Percentiles rank a stretch among this genome's conserved stretches.
These are phyloP conservation scores for Calycina marina DNA, from an alignment of 2,329 filamentous ascomycete species.

Conservation along the genomic window DNA sequence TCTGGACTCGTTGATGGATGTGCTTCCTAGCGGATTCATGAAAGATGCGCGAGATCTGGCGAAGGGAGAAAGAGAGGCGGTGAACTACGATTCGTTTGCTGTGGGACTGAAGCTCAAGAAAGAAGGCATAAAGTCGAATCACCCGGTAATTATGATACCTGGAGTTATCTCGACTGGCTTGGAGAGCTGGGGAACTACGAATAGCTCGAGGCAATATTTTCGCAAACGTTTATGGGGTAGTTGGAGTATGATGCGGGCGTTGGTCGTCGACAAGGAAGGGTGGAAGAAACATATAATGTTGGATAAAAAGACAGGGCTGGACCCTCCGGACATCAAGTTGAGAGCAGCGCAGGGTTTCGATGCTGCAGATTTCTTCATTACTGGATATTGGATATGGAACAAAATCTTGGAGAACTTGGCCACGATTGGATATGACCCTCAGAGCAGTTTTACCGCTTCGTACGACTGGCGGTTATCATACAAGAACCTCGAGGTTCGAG, in stretches of 20 bases:
- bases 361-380: constrained; percentile 88
- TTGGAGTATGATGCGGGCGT: constrained; percentile 96
- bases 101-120: constrained; percentile 71
- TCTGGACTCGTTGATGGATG: constrained; percentile 76
- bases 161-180: constrained; percentile 95
- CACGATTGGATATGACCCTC: constrained; percentile 88
- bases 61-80: constrained; percentile 76
- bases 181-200: constrained; percentile 89
- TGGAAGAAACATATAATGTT: constrained; percentile 98
- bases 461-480: constrained; percentile 93
- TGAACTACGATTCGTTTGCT: constrained; percentile 87
- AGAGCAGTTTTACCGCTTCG: constrained; percentile 52
- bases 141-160: constrained; percentile 93
- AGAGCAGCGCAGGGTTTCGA: constrained; percentile 93
- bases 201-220: constrained; percentile 78
- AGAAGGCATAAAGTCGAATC: constrained; percentile 67
- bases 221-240: constrained; percentile 91
- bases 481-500: constrained; percentile 72
- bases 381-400: constrained; percentile 83
- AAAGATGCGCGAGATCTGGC: constrained; percentile 76
- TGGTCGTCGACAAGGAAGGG: constrained; percentile 80
- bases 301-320: constrained; percentile 78
- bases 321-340: constrained; percentile 80
- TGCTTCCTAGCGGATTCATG: constrained; percentile 71
- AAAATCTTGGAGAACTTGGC: constrained; percentile 97